Evolutionary conservation across 495 filamentous ascomycete genomes (phyloP), one percentile per base, ranked within the genome.

Genomic region (Hypomontagnella monticulosa): DNA sequence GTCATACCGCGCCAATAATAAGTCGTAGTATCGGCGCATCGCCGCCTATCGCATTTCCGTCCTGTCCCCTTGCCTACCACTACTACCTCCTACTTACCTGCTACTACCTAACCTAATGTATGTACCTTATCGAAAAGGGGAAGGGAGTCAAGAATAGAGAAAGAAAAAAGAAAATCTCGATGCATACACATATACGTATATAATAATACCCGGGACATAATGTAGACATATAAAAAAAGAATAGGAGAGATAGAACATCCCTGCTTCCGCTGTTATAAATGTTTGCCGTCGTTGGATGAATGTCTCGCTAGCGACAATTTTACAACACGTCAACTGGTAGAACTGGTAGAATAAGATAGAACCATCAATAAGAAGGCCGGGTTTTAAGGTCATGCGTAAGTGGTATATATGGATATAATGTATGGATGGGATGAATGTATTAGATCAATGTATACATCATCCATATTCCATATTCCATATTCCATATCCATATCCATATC

Each of bases 1-100:
- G 66, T 61, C 55, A 60, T 61, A 57, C 51, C 51, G 60, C 46
- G 40, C 66, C 66, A 69, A 69, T 65, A 60, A 57, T 48, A 65
- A 61, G 34, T 64, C 40, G 64, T 59, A 50, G 66, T 53, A 63
- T 69, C 44, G 44, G 50, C 27, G 56, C 55, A 50, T n/a, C 37
- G 66, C 43, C 55, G 54, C 60, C 42, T 63, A 59, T 63, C 54
- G 49, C 54, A 63, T 37, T 66, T 50, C 23, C 44, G 15, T 15
- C 19, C 6, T 37, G 10, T 52, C 47, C 66, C 60, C 66, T 63
- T 68, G 14, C 65, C 48, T 62, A 62, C 44, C 49, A 19, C 23
- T 27, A 61, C 34, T 38, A 38, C 36, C 36, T 27, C 2, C 23
- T 27, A 27, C 36, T 38, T 38, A 38, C 36, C 36, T 27, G 6